These are phyloP conservation scores for Lentinula novae-zelandiae DNA, from an alignment of 1,284 basidiomycete species.

Conservation along the genomic window DNA sequence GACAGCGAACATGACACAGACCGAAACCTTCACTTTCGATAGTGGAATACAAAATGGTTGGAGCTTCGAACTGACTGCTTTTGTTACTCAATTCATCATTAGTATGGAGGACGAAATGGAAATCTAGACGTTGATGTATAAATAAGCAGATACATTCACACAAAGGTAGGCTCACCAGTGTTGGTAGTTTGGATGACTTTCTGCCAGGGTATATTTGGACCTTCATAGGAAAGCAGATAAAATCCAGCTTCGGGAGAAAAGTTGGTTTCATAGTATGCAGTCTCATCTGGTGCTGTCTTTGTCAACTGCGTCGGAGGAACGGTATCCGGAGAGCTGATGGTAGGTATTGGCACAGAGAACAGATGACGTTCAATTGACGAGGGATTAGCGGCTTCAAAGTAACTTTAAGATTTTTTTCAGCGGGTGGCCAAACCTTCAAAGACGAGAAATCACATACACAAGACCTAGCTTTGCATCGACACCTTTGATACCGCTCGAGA, in stretches of 20 bases:
- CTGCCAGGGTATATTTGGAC: conserved; percentile 87
- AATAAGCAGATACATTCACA: not conserved
- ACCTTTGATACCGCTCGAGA: conserved; percentile 69
- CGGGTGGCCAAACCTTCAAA: conserved; percentile 5
- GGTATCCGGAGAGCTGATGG: conserved; percentile 22
- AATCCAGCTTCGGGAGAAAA: conserved; percentile 87
- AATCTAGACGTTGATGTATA: conserved; percentile 34
- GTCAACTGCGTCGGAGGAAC: conserved; percentile 59
- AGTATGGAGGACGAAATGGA: conserved; percentile 64
- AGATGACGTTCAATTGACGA: conserved; percentile 82
- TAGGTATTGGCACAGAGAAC: conserved; percentile 71
- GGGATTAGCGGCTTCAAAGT: conserved; percentile 85
- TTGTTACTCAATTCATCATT: conserved; percentile 67
- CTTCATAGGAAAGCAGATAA: conserved; percentile 78
- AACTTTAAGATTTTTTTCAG: conserved; percentile 43
- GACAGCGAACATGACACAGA: conserved; percentile 31
- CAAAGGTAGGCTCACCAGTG: conserved; percentile 40
- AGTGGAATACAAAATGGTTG: conserved; percentile 67
- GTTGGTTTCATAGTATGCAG: conserved; percentile 58
- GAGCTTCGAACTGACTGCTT: conserved; percentile 71
- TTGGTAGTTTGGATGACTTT: conserved; percentile 67
- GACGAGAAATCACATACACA: conserved; percentile 54
- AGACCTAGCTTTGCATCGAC: conserved; percentile 64
- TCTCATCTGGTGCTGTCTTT: conserved; percentile 33
- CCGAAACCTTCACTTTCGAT: conserved; percentile 80